Percentiles rank a stretch among this genome's conserved stretches.
phyloP scores from a whole-genome alignment of 2,329 filamentous ascomycete genomes.

The Sporothrix sp. region DNA sequence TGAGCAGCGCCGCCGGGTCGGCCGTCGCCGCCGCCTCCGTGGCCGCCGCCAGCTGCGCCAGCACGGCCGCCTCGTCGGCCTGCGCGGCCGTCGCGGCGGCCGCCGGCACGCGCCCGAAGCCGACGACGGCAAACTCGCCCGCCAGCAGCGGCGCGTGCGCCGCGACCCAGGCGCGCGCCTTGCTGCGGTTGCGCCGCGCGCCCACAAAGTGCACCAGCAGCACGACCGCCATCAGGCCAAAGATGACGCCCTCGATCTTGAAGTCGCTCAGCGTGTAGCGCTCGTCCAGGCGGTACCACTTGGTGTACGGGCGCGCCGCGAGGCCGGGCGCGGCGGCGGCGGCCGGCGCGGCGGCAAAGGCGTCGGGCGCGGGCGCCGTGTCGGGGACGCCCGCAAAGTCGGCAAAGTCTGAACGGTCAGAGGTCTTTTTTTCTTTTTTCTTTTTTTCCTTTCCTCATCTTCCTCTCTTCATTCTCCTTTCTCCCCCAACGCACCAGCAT shows the following conservation, averaged over 20 bases:
- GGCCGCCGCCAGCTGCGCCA: constrained; percentile 45
- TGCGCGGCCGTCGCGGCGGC: constrained; percentile 20
- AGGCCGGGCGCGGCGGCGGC: constrained; percentile 36
- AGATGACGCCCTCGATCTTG: constrained; percentile 72
- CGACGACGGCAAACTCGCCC: constrained; percentile 78
- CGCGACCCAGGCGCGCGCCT: constrained; percentile 70
- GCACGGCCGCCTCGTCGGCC: constrained; percentile 49
- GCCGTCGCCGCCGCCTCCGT: constrained; percentile 25
- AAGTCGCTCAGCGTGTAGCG: constrained; percentile 78
- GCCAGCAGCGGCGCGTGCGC: constrained; percentile 63
- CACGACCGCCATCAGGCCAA: constrained; percentile 64
- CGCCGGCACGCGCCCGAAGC: constrained; percentile 53
- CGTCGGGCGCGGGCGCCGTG: constrained; percentile 44
- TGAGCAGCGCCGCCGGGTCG: constrained; percentile 51
- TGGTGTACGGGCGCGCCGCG: constrained; percentile 61
- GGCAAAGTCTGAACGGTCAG: constrained; percentile 61
- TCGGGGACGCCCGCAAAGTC: constrained; percentile 75
- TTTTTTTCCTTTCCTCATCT: neutral
- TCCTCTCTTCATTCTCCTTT: neutral
- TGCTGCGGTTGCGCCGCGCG: constrained; percentile 65
- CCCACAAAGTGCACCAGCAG: constrained; percentile 75
- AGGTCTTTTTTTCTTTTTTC: neutral
- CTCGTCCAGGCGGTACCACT: constrained; percentile 97
- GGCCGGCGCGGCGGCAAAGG: constrained; percentile 29
- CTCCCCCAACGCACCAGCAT: constrained; percentile 48